Evolutionary conservation across 169 alveolate genomes (phyloP), one percentile per base, ranked within the genome.

Genomic region (Cryptosporidium parvum): DNA sequence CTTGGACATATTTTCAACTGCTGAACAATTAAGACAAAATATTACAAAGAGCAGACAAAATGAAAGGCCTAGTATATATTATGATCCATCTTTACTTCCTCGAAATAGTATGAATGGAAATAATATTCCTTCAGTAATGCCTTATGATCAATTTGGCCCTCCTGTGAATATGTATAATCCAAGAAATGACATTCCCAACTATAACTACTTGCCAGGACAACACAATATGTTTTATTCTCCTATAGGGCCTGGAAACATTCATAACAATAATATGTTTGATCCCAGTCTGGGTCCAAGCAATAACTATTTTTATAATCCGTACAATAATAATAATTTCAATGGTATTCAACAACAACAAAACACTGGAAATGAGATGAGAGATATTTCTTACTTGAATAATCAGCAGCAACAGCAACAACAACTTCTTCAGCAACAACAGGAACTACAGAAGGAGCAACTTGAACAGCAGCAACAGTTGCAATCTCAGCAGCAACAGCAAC

Each of bases 71-170:
- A 73, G 52, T 26, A 37, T 73, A 37, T 73, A 73, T 26, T 73
- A 53, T 59, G 86, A 73, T 44, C 71, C 69, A 56, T 73, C 86
- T 37, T 37, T 73, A 6, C 86, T 73, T 59, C 72, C 72, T 37
- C 45, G 37, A 56, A 58, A 23, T 2, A 59, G 23, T 56, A 16
- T 51, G 0, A 71, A 51, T 71, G 37, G 16, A 35, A 73, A 73
- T 35, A 26, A 26, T 12, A 2, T 73, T 3, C 86, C 86, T 33
- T 52, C 71, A 23, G 71, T 56, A 6, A 18, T 73, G 56, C 86
- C 86, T 18, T 73, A 73, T 56, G 86, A 73, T 42, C 86, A 73
- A 21, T 73, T 73, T 52, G 86, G 86, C 6, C 29, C 70, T 16
- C 86, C 68, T 18, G 23, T 26, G 21, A 33, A 52, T 73, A 21